A percentile compares a stretch with the other conserved stretches of the same genome.
phyloP scores from a whole-genome alignment of 177 flowering plant genomes.

The Vitis hybrid region DNA sequence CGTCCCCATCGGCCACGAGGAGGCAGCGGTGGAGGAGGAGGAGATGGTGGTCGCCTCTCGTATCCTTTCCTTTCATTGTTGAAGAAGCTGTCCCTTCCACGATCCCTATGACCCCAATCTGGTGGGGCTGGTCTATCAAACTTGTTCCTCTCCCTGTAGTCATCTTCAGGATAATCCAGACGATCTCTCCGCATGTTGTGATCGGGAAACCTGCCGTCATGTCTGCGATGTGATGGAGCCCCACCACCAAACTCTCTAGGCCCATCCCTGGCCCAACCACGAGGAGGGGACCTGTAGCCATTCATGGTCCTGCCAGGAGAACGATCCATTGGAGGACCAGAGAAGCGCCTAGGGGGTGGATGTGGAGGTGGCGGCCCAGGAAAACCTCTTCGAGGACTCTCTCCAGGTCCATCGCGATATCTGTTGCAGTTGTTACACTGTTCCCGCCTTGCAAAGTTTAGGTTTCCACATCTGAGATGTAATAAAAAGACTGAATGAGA shows the following conservation, averaged over 20 bases:
- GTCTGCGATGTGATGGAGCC: constrained; percentile 47
- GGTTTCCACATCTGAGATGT: constrained; percentile 63
- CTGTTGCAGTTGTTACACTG: constrained; percentile 77
- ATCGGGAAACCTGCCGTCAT: constrained; percentile 65
- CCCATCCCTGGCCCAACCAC: constrained; percentile 59
- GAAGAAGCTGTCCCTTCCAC: constrained; percentile 49
- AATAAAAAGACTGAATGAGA: constrained; percentile 7
- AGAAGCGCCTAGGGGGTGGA: constrained; percentile 46
- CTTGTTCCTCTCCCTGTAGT: constrained; percentile 51
- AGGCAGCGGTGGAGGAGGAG: constrained; percentile 33
- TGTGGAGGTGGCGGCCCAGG: constrained; percentile 48
- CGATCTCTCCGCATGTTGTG: constrained; percentile 50
- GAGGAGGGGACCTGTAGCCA: constrained; percentile 78
- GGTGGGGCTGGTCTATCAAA: constrained; percentile 51
- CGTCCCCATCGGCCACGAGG: constrained; percentile 59
- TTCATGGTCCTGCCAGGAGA: constrained; percentile 61
- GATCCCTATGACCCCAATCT: constrained; percentile 60
- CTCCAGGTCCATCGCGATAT: constrained; percentile 47
- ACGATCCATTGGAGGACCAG: constrained; percentile 57
- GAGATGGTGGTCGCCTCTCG: constrained; percentile 40
- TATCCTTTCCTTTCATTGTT: constrained; percentile 45
- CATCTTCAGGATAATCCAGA: constrained; percentile 47
- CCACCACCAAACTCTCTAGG: constrained; percentile 55
- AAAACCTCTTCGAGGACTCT: constrained; percentile 66
- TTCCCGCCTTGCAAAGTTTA: constrained; percentile 88